Base-by-base conservation (phyloP, 2,329 filamentous ascomycete genomes). In the Tolypocladium tropicale region DNA sequence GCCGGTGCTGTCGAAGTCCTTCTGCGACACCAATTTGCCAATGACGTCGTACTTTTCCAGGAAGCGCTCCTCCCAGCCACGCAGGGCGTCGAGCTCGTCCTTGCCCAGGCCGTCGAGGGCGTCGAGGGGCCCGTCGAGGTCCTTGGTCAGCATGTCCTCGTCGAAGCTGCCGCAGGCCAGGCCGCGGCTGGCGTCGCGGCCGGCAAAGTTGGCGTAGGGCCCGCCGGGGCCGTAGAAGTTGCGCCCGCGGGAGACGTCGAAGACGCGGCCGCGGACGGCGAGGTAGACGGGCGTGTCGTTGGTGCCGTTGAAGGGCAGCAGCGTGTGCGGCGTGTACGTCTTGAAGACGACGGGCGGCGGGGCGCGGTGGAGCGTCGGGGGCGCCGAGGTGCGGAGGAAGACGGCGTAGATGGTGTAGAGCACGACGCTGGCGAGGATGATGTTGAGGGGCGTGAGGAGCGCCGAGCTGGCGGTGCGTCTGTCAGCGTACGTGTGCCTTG, bases 141-240 rank as follows among this genome's bases (percentile, higher is more conserved):
- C 88, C 77, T 93, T 84, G 21, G 94, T 97, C 74, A 97, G 75
- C 91, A 97, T 95, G 7, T 92, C 88, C 77, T 89, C 84, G 69
- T 96, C 94, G 71, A 99, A 97, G 75, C 90, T 95, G 57, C 92
- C 90, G 71, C 83, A 89, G 1, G 94, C 93, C 58, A 99, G 75
- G 1, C 94, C 94, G 54, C 93, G 81, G 61, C 83, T 90, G 23
- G 94, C 94, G 72, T 99, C 94, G 41, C 92, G 79, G 0, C 94
- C 94, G 0, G 94, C 94, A 68, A 99, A 99, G 76, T 97, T 97
- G 71, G 86, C 86, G 72, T 99, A 99, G 2, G 93, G 91, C 0
- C 93, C 93, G 14, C 91, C 92, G 23, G 94, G 94, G 4, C 94
- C 94, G 74, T 99, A 99, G 73, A 97, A 97, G 76, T 95, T 92